phyloP scores from a whole-genome alignment of 169 alveolate genomes.

The Plasmodium knowlesi region DNA sequence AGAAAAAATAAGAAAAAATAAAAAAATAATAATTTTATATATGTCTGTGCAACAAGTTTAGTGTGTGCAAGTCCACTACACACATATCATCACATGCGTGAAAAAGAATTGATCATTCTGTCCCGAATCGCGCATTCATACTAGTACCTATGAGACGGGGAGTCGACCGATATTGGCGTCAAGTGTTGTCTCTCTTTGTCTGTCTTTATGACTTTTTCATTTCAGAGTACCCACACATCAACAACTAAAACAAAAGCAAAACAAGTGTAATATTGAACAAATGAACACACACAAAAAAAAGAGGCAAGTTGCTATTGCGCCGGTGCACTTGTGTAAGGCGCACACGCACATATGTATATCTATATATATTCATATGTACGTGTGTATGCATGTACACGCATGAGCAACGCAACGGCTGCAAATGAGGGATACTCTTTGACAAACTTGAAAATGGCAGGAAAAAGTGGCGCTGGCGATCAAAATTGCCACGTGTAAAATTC shows the following conservation, averaged over 20 bases:
- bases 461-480: background rate
- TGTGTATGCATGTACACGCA: background rate
- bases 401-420: background rate
- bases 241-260: conserved; percentile 51
- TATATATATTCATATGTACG: background rate
- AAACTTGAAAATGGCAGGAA: conserved; percentile 20
- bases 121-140: background rate
- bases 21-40: no score
- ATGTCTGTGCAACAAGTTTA: background rate
- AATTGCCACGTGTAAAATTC: background rate
- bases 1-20: background rate
- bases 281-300: conserved; percentile 33
- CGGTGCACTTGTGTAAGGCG: background rate
- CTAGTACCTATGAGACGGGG: background rate
- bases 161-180: background rate
- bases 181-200: background rate
- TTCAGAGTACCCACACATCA: background rate
- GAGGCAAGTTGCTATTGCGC: background rate
- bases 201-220: conserved; percentile 17
- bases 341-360: background rate
- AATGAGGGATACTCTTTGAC: conserved; percentile 18
- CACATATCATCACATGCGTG: background rate
- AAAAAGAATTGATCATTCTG: background rate
- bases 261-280: conserved; percentile 45
- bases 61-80: background rate